phyloP scores from a whole-genome alignment of 1,284 basidiomycete species.

The Filobasidium uniguttulatum region DNA sequence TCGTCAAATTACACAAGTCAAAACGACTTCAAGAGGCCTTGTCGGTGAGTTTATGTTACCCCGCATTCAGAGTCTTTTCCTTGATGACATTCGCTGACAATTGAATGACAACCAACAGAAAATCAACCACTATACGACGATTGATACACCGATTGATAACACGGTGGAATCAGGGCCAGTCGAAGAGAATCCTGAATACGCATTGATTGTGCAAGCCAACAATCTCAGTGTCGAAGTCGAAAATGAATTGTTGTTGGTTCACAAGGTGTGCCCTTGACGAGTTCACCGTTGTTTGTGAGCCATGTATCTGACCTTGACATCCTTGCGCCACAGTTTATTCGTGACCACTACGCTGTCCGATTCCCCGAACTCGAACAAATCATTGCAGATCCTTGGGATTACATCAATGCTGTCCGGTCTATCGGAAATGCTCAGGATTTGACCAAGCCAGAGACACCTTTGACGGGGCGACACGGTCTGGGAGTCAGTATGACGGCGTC shows the following conservation, averaged over 20 bases:
- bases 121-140: constrained; percentile 68
- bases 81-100: neutral
- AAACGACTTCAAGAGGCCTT: constrained; percentile 74
- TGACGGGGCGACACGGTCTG: constrained; percentile 87
- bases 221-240: constrained; percentile 97
- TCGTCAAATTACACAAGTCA: constrained; percentile 78
- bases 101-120: no score
- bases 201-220: constrained; percentile 91
- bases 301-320: neutral
- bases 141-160: constrained; percentile 61
- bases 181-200: constrained; percentile 90
- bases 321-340: constrained; percentile 62
- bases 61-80: neutral
- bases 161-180: constrained; percentile 54
- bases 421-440: constrained; percentile 80
- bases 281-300: constrained; percentile 7
- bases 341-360: constrained; percentile 89
- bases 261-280: constrained; percentile 64
- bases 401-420: constrained; percentile 76
- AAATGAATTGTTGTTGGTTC: constrained; percentile 91
- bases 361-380: constrained; percentile 96
- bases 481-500: constrained; percentile 83
- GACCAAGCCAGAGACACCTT: constrained; percentile 64
- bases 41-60: constrained; percentile 43
- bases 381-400: constrained; percentile 80